phyloP scores from a whole-genome alignment of 73 alveolate species.

The Durusdinium trenchii region DNA sequence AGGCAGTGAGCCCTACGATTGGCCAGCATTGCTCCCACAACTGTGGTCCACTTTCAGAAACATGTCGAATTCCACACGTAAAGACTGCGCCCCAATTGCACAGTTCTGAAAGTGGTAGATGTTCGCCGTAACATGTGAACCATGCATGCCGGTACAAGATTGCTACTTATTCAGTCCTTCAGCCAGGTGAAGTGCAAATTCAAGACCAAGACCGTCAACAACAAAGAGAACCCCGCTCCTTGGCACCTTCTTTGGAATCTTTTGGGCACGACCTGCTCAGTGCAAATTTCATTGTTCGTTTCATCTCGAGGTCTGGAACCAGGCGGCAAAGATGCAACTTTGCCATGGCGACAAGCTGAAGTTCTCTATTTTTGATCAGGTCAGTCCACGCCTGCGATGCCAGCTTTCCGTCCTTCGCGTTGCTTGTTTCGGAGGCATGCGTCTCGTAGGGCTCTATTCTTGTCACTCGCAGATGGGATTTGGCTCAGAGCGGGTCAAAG shows the following conservation, averaged over 20 bases:
- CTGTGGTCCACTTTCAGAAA: too few species aligned
- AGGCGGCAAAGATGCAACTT: constrained; percentile 91
- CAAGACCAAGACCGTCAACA: constrained; percentile 80
- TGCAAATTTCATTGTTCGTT: not conserved
- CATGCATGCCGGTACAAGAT: too few species aligned
- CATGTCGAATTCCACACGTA: too few species aligned
- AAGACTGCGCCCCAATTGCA: too few species aligned
- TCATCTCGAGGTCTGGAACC: constrained; percentile 67
- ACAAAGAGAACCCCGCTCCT: constrained; percentile 60
- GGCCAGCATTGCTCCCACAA: too few species aligned
- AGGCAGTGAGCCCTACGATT: too few species aligned
- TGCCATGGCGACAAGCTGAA: constrained; percentile 71
- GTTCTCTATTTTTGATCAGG: constrained; percentile 87
- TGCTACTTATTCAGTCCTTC: not conserved
- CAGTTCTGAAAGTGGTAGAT: too few species aligned
- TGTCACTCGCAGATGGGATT: not conserved
- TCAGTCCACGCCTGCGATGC: not conserved
- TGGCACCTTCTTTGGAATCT: not conserved
- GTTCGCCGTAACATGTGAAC: too few species aligned
- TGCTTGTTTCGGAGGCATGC: not conserved
- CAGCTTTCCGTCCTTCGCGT: not conserved
- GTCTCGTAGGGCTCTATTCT: not conserved
- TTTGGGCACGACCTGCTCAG: not conserved
- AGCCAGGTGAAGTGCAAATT: constrained; percentile 66
- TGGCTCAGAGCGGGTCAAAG: too few species aligned